phyloP scores from a whole-genome alignment of 495 filamentous ascomycete species.

The Parathielavia hyrcaniae region DNA sequence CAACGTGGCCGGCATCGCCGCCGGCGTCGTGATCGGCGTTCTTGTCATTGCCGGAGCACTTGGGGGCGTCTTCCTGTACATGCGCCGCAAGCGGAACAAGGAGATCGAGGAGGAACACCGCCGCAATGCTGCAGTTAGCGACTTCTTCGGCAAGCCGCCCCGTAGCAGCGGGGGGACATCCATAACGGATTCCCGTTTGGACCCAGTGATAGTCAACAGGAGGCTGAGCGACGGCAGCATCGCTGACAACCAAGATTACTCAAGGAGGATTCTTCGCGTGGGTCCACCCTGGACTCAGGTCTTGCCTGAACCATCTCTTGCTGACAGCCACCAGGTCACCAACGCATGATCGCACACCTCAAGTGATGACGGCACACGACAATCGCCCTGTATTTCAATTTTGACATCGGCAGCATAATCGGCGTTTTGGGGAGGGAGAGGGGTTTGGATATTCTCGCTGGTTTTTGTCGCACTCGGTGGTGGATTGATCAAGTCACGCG shows the following conservation, averaged over 20 bases:
- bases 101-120: conserved; percentile 75
- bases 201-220: conserved; percentile 79
- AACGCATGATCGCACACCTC: conserved; percentile 44
- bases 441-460: conserved; percentile 27
- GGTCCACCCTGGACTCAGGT: conserved; percentile 21
- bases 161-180: conserved; percentile 52
- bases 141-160: conserved; percentile 58
- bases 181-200: conserved; percentile 76
- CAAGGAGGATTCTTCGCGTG: conserved; percentile 90
- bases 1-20: conserved; percentile 67
- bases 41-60: conserved; percentile 59
- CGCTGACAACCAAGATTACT: conserved; percentile 96
- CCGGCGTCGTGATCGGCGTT: conserved; percentile 80
- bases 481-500: conserved; percentile 36
- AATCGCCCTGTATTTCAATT: conserved; percentile 45
- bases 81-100: conserved; percentile 66
- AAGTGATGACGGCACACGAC: conserved; percentile 44
- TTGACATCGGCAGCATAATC: conserved; percentile 45
- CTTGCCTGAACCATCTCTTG: conserved; percentile 2
- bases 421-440: conserved; percentile 41
- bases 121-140: conserved; percentile 62
- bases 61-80: conserved; percentile 65
- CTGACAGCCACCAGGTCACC: conserved; percentile 45
- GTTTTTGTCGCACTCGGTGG: conserved; percentile 32
- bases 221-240: conserved; percentile 96